Evolutionary conservation across 805 yeast species (phyloP), one percentile per base, ranked within the genome.

Genomic region (Saccharomycopsis malanga): DNA sequence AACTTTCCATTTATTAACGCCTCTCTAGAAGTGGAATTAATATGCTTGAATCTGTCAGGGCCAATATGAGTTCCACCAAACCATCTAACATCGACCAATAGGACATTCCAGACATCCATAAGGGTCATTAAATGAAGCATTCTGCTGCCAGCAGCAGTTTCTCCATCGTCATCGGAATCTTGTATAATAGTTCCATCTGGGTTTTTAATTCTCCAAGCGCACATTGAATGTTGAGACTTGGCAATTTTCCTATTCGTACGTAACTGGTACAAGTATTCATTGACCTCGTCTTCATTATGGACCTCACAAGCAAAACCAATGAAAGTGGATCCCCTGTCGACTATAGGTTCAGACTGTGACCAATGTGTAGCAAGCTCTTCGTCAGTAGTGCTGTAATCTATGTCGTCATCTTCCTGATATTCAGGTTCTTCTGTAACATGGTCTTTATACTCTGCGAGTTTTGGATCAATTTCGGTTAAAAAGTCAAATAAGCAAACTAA

Each of bases 161-260:
- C 98, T 2, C 98, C 98, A 60, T 91, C 98, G 61, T 93, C 98
- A 59, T 93, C 97, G 56, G 86, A 88, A 57, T 93, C 97, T 32
- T 73, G 70, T 0, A 78, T 74, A 9, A 40, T 34, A 10, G 49
- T 38, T 0, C 81, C 86, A 1, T 59, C 65, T 0, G 59, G 62
- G n/a, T 72, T 61, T 47, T 71, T 70, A 2, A 93, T 82, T 53
- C 98, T 68, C 83, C 91, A 89, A 0, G 96, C 93, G 14, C 79
- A 75, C 81, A 93, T 93, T 52, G 82, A 81, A 63, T 91, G 98
- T 1, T 74, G 61, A 0, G 96, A 81, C 52, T 74, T 72, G 5
- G 79, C 62, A 14, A 93, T 71, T 61, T 78, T 83, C 32, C 77
- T 73, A 57, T 89, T 95, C 17, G 71, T 65, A 44, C 75, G 72